phyloP scores from a whole-genome alignment of 2,329 filamentous ascomycete genomes.

The Clonostachys rosea region DNA sequence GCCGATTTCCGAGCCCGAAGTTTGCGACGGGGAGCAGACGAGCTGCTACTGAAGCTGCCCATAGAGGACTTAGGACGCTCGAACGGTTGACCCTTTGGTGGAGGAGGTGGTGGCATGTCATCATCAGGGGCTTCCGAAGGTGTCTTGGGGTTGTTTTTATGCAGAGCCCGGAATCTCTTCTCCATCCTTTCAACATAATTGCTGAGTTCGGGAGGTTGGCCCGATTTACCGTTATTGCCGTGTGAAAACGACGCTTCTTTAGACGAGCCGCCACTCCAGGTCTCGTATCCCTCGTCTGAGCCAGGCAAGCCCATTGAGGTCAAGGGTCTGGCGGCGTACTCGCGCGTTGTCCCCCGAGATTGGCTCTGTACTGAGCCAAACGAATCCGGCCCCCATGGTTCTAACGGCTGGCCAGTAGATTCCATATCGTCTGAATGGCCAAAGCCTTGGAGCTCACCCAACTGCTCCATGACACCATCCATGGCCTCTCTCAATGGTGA shows the following conservation, averaged over 20 bases:
- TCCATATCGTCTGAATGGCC: not conserved
- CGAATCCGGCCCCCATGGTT: conserved; percentile 88
- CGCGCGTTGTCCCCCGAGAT: conserved; percentile 15
- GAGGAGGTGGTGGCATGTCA: conserved; percentile 56
- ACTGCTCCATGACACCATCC: conserved; percentile 95
- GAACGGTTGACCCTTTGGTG: conserved; percentile 48
- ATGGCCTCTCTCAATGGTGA: conserved; percentile 92
- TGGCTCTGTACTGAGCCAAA: conserved; percentile 54
- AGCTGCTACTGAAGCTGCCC: conserved; percentile 21
- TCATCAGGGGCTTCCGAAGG: conserved; percentile 26
- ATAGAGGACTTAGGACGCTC: conserved; percentile 57
- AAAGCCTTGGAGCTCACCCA: conserved; percentile 68
- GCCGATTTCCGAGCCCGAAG: conserved; percentile 67
- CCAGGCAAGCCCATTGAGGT: conserved; percentile 69
- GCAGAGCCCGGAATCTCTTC: conserved; percentile 68
- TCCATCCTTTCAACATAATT: conserved; percentile 95
- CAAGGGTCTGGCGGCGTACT: conserved; percentile 41
- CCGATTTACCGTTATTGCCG: conserved; percentile 32
- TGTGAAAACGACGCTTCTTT: conserved; percentile 37
- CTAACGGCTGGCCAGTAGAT: conserved; percentile 38
- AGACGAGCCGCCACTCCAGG: conserved; percentile 49
- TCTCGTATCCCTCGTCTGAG: conserved; percentile 58
- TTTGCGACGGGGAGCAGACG: conserved; percentile 26
- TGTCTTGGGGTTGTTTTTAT: conserved; percentile 48
- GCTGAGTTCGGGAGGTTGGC: conserved; percentile 64